Percentiles rank a stretch among this genome's conserved stretches.
Conservation (phyloP, 2,329 filamentous ascomycete species). For the Ascochyta koolunga region DNA sequence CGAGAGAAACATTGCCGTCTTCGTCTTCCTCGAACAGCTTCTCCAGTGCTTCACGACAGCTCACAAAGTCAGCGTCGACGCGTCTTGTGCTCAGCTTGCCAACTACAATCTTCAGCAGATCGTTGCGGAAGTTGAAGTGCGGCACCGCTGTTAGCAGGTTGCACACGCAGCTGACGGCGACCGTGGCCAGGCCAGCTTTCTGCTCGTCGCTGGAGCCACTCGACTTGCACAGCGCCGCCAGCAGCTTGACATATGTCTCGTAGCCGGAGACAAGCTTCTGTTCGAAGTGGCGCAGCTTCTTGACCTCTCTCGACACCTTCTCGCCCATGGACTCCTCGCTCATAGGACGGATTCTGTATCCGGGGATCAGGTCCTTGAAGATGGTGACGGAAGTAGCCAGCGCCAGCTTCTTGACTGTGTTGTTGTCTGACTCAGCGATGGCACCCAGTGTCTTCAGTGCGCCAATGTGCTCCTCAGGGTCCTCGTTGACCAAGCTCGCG, state of each 20-base stretch:
- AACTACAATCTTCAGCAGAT: constrained; percentile 85
- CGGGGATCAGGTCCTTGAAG: constrained; percentile 95
- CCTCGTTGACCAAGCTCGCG: constrained; percentile 81
- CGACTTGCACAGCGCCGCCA: constrained; percentile 70
- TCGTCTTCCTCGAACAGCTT: constrained; percentile 85
- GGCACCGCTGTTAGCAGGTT: constrained; percentile 80
- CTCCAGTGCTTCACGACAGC: constrained; percentile 79
- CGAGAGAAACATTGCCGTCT: constrained; percentile 85
- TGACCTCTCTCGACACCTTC: constrained; percentile 91
- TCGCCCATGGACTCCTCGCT: constrained; percentile 74
- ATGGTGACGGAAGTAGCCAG: constrained; percentile 86
- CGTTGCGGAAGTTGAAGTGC: constrained; percentile 95
- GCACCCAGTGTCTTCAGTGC: constrained; percentile 79
- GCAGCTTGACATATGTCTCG: constrained; percentile 78
- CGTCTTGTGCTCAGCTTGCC: constrained; percentile 77
- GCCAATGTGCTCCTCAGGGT: constrained; percentile 86
- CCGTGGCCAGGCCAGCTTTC: constrained; percentile 62
- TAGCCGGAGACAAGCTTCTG: constrained; percentile 86
- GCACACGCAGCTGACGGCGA: constrained; percentile 87
- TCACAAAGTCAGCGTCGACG: constrained; percentile 75
- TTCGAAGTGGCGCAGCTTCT: constrained; percentile 81
- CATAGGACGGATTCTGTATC: constrained; percentile 88
- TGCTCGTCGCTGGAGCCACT: constrained; percentile 52
- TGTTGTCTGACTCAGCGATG: constrained; percentile 71
- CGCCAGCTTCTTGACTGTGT: constrained; percentile 82